A percentile compares a stretch with the other conserved stretches of the same genome.
Conservation (phyloP, 176 grass and related monocot genomes). For the Oryza meridionalis region DNA sequence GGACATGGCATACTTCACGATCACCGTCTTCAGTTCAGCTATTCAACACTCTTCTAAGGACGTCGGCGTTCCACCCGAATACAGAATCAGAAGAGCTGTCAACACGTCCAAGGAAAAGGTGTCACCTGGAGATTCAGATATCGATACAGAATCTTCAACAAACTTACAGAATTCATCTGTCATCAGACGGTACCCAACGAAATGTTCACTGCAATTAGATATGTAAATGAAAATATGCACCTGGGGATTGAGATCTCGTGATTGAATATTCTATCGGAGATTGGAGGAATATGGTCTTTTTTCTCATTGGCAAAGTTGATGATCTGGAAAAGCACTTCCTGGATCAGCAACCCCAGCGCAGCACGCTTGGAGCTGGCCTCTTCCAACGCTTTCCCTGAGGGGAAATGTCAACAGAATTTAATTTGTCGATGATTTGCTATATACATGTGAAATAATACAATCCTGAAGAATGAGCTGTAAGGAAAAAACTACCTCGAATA, state of each 20-base stretch:
- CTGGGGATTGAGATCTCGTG: conserved; percentile 92
- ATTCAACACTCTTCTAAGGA: conserved; percentile 66
- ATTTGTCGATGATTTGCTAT: background rate
- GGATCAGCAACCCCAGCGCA: conserved; percentile 57
- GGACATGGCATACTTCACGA: background rate
- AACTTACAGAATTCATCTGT: background rate
- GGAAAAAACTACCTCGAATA: conserved; percentile 51
- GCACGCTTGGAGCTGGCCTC: conserved; percentile 71
- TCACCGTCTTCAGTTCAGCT: conserved; percentile 39
- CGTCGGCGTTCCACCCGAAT: conserved; percentile 69
- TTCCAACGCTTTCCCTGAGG: conserved; percentile 69
- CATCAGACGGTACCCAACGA: background rate
- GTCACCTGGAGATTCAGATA: conserved; percentile 80
- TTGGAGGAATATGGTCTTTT: conserved; percentile 82
- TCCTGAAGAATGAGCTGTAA: background rate
- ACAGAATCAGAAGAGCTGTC: conserved; percentile 76
- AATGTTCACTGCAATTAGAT: background rate
- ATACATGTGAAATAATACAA: background rate
- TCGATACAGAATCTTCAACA: conserved; percentile 44
- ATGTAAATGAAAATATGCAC: conserved; percentile 45
- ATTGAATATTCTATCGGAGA: conserved; percentile 82
- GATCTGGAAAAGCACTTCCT: conserved; percentile 87
- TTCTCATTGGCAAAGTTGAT: conserved; percentile 94
- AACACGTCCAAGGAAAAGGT: conserved; percentile 75
- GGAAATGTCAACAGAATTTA: conserved; percentile 21